A percentile compares a stretch with the other conserved stretches of the same genome.
phyloP scores from a whole-genome alignment of 2,329 filamentous ascomycete genomes.

The Xylaria sp. region DNA sequence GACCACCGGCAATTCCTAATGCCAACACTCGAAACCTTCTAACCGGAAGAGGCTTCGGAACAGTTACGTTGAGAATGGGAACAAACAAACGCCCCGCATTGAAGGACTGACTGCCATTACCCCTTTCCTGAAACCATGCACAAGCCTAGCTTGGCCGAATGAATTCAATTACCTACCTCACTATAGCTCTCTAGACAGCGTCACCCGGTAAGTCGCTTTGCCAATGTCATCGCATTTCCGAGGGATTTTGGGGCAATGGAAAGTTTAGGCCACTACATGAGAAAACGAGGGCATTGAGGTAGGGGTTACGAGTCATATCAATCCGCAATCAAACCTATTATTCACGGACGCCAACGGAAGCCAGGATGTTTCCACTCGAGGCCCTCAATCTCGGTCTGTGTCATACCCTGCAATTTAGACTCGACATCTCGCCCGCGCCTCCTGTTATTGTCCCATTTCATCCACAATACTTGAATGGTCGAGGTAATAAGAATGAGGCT shows the following conservation, averaged over 20 bases:
- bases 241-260: too few relatives aligned
- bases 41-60: neutral
- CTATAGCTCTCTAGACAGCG: too few relatives aligned
- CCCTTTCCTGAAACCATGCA: too few relatives aligned
- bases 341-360: slow-evolving; percentile 60
- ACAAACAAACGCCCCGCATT: neutral
- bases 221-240: too few relatives aligned
- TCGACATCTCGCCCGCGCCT: slow-evolving; percentile 57
- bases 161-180: too few relatives aligned
- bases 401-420: slow-evolving; percentile 56
- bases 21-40: neutral
- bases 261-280: too few relatives aligned
- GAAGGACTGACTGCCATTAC: neutral
- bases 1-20: neutral
- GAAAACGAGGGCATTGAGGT: too few relatives aligned
- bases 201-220: too few relatives aligned
- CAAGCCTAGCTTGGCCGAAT: too few relatives aligned
- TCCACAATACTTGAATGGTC: slow-evolving; percentile 60
- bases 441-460: slow-evolving; percentile 64
- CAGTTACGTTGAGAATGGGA: neutral
- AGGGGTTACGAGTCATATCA: too few relatives aligned
- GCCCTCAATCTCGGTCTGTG: slow-evolving; percentile 55
- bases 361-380: slow-evolving; percentile 67
- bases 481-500: slow-evolving; percentile 57
- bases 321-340: too few relatives aligned